A percentile compares a stretch with the other conserved stretches of the same genome.
Evolutionary conservation across 768 basidiomycete species (phyloP).

Genomic region (Suillus clintonianus): DNA sequence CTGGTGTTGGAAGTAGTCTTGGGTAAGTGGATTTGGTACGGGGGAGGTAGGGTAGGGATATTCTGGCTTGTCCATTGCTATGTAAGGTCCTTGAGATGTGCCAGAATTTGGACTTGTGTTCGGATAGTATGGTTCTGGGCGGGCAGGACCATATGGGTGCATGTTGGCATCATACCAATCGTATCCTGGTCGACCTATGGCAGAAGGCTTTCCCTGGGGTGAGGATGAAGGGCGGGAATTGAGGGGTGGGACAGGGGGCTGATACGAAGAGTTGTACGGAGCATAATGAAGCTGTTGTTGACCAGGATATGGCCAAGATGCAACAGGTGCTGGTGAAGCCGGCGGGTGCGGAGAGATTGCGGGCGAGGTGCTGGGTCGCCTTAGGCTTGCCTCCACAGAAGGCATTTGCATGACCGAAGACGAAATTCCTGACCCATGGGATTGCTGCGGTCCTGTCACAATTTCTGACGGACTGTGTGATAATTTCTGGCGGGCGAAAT

Average conservation of each 20-base stretch:
- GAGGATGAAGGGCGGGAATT: neutral
- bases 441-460: neutral
- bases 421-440: conserved; percentile 26
- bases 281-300: conserved; percentile 4
- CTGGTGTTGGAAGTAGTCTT: neutral
- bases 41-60: neutral
- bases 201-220: neutral
- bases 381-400: conserved; percentile 18
- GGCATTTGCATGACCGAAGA: conserved; percentile 38
- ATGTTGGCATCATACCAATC: neutral
- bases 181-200: neutral
- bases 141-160: neutral
- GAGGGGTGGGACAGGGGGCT: neutral
- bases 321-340: conserved; percentile 5
- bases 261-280: neutral
- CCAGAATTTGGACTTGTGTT: neutral
- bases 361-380: conserved; percentile 7
- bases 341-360: conserved; percentile 18
- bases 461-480: conserved; percentile 23
- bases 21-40: neutral
- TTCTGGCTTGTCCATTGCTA: neutral
- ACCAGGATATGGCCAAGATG: neutral
- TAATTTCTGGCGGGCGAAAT: conserved; percentile 41
- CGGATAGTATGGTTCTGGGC: neutral
- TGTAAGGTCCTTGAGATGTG: neutral